Evolutionary conservation across 225 moss, liverwort and hornwort genomes (phyloP).

Genomic region (Physcomitrellopsis africana): DNA sequence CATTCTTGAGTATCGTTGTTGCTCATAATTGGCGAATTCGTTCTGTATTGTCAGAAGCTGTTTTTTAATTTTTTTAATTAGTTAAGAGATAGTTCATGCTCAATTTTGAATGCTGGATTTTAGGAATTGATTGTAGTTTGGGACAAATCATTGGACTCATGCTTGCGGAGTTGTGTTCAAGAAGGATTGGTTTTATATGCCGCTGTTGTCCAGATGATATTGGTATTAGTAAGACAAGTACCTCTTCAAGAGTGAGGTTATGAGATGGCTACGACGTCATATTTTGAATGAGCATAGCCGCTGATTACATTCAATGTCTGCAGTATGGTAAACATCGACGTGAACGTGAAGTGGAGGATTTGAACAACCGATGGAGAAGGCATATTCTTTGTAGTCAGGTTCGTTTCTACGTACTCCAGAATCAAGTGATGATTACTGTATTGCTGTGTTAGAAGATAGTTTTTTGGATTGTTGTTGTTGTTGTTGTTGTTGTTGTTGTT

Average conservation of each 20-base stretch:
- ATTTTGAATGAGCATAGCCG: neutral
- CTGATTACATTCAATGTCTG: slow-evolving; percentile 26
- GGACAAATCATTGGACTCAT: neutral
- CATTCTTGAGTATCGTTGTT: slow-evolving; percentile 10
- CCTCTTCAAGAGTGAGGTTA: neutral
- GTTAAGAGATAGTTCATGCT: neutral
- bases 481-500: neutral
- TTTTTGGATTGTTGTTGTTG: neutral
- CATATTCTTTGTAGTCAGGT: slow-evolving; percentile 82
- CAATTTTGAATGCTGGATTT: neutral
- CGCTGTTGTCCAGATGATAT: neutral
- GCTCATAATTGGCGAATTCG: neutral
- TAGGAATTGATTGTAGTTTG: neutral
- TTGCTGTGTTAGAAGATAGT: neutral
- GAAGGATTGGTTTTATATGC: neutral
- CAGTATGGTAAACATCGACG: slow-evolving; percentile 90
- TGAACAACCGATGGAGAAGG: slow-evolving; percentile 90
- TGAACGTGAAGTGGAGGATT: slow-evolving; percentile 68
- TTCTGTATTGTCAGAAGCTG: neutral
- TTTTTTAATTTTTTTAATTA: neutral
- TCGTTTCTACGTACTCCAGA: neutral
- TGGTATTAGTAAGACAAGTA: neutral
- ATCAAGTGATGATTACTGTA: neutral
- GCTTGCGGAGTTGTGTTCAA: neutral
- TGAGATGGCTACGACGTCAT: neutral